Evolutionary conservation across 2,329 filamentous ascomycete species (phyloP), one percentile per base, ranked within the genome.

Genomic region (Nigrospora oryzae): DNA sequence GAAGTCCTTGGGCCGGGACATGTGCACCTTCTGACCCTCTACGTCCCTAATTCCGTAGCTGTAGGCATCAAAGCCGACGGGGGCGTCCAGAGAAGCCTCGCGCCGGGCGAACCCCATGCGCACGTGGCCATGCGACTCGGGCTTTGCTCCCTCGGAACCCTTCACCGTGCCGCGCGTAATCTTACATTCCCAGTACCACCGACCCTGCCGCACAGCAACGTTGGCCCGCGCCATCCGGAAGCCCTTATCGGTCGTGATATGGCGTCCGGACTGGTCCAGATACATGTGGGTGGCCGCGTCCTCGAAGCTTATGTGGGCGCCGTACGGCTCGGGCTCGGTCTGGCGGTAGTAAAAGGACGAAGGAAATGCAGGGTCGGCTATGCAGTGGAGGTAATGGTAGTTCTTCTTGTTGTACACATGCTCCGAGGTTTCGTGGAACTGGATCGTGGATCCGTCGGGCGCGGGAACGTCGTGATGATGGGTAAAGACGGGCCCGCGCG

Each of bases 171-270:
- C 93, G 52, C 83, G 81, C 11, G 90, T 83, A 44, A 98, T 81
- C 58, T 86, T 90, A 64, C 91, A 89, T 66, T 98, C 93, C 73
- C 89, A 98, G 64, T 94, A 98, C 73, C 88, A 89, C 31, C 86
- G 79, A 1, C 93, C 93, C 64, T 97, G 87, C 38, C 93, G 76
- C 5, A 90, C 86, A 19, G 86, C 89, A 1, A 97, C 84, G 56
- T 98, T 98, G 12, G 88, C 89, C 35, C 91, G 81, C 2, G 86
- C 84, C 74, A 91, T 93, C 47, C 94, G 79, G 74, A 93, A 96
- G 10, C 93, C 90, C 64, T 95, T 95, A 53, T 91, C 83, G 13
- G 93, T 95, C 0, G 87, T 95, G 43, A 96, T 80, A 40, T 89
- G 81, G 16, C 77, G 79, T 8, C 84, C 89, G 34, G 79, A 75